Evolutionary conservation across 768 basidiomycete species (phyloP).

Genomic region (Phaffia australis): DNA sequence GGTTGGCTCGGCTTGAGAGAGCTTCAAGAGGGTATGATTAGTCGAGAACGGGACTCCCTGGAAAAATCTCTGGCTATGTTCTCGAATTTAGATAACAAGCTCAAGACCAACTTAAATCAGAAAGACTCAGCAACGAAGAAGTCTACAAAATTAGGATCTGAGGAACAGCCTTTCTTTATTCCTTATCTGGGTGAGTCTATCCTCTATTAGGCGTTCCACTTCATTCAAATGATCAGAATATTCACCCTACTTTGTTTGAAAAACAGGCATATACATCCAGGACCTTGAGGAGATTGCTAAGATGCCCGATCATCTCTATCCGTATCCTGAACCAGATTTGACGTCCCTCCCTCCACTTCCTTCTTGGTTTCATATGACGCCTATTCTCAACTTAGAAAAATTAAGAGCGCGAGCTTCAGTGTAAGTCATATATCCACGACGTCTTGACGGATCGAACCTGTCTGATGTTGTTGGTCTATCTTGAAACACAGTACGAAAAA

Average conservation of each 20-base stretch:
- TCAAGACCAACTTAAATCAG: neutral
- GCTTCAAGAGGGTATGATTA: conserved; percentile 33
- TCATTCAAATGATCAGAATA: neutral
- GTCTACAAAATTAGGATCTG: neutral
- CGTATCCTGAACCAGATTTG: neutral
- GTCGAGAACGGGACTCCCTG: neutral
- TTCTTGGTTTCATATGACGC: neutral
- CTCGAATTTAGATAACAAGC: neutral
- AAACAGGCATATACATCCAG: conserved; percentile 16
- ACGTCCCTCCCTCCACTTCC: neutral
- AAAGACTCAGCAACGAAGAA: neutral
- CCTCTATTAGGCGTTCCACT: neutral
- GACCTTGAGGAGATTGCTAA: conserved; percentile 12
- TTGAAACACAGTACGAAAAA: neutral
- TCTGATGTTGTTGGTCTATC: neutral
- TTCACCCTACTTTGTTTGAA: neutral
- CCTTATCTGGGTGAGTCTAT: conserved; percentile 13
- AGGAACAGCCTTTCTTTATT: conserved; percentile 3
- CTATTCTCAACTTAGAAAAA: neutral
- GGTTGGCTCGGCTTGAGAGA: conserved; percentile 68
- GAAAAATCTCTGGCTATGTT: neutral
- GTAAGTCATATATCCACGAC: neutral
- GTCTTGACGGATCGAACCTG: conserved; percentile 2
- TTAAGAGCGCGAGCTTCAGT: too few species aligned
- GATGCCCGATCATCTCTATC: neutral